A percentile compares a stretch with the other conserved stretches of the same genome.
phyloP scores from a whole-genome alignment of 352 stramenopile species.

The Globisporangium ultimum region DNA sequence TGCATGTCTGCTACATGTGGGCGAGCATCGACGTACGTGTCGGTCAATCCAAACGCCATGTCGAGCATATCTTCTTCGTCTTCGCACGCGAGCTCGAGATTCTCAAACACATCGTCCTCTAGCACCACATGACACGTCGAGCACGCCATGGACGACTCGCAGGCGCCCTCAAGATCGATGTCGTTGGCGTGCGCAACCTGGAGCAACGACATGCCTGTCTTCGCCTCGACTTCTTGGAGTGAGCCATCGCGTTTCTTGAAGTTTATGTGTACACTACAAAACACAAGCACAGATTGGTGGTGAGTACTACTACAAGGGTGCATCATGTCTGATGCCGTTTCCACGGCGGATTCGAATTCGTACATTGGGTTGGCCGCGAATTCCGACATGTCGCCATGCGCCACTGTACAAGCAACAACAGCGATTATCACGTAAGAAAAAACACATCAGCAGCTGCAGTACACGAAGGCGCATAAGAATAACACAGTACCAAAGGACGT shows the following conservation, averaged over 20 bases:
- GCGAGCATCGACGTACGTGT: conserved; percentile 63
- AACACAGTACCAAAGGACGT: conserved; percentile 25
- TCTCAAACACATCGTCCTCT: conserved; percentile 89
- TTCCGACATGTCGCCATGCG: conserved; percentile 56
- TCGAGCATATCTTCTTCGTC: conserved; percentile 99
- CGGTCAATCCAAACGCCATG: conserved; percentile 97
- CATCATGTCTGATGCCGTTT: too few species aligned
- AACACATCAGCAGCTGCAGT: neutral
- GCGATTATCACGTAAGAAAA: neutral
- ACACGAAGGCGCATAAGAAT: neutral
- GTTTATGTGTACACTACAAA: conserved; percentile 66
- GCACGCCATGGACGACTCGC: conserved; percentile 95
- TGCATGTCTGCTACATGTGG: neutral
- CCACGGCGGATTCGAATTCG: too few species aligned
- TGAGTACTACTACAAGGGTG: neutral
- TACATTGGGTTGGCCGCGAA: conserved; percentile 66
- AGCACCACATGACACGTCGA: conserved; percentile 99
- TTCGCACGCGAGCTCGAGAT: conserved; percentile 89
- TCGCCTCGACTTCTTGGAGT: conserved; percentile 58
- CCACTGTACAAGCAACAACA: conserved; percentile 16
- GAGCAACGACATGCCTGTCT: conserved; percentile 84
- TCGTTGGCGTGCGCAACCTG: conserved; percentile 92
- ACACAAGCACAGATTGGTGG: neutral
- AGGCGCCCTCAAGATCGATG: conserved; percentile 93
- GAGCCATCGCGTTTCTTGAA: conserved; percentile 67